Evolutionary conservation across 2,329 filamentous ascomycete species (phyloP).

Genomic region (Ophiostoma novo-ulmi): DNA sequence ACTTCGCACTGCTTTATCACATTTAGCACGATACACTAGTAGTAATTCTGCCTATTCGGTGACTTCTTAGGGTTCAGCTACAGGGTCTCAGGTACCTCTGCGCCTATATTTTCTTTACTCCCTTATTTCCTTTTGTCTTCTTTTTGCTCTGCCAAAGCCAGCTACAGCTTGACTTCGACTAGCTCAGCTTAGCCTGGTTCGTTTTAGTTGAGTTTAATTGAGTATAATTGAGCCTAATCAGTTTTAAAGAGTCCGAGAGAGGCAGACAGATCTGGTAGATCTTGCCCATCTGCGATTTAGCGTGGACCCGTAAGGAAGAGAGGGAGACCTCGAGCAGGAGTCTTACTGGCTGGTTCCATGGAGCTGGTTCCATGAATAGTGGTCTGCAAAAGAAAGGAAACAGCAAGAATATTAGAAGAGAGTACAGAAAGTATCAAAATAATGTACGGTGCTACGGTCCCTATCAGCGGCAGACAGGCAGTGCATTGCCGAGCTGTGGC

Average conservation of each 20-base stretch:
- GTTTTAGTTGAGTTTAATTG: not conserved
- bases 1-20: not conserved
- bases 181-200: not conserved
- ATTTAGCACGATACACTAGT: not conserved
- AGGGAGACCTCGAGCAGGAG: not conserved
- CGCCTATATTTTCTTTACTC: not conserved
- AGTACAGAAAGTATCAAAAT: too few relatives aligned
- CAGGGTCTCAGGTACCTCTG: not conserved
- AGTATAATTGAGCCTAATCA: not conserved
- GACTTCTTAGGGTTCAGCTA: not conserved
- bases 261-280: not conserved
- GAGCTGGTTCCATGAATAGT: not conserved
- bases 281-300: not conserved
- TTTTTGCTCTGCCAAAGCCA: not conserved
- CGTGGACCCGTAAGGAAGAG: not conserved
- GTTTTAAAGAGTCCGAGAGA: not conserved
- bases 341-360: not conserved
- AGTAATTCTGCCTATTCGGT: not conserved
- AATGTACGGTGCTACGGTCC: not conserved
- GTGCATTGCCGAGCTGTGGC: not conserved
- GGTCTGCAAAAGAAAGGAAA: not conserved
- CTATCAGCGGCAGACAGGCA: not conserved
- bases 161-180: not conserved
- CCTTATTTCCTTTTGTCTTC: not conserved
- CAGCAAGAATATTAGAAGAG: not conserved